Evolutionary conservation across 495 filamentous ascomycete species (phyloP), one percentile per base, ranked within the genome.

Genomic region (Parachaetomium inaequale): DNA sequence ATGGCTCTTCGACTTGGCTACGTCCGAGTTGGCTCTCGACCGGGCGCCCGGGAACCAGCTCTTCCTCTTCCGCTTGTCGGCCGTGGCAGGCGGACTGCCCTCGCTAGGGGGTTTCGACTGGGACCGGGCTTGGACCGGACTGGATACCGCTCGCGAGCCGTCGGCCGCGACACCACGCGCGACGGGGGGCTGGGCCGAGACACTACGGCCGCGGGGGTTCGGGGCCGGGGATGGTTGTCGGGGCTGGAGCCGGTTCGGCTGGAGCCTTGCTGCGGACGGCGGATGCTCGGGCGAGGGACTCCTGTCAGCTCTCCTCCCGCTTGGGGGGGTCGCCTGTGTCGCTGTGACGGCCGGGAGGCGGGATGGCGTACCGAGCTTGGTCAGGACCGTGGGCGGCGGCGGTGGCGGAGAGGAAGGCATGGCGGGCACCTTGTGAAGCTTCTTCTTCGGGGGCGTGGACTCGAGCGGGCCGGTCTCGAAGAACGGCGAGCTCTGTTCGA

Each of bases 31-130:
- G 7, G 78, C 76, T 57, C 78, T 70, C 4, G 79, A 81, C 36
- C 78, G 66, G 11, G 66, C 73, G 23, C 77, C 77, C 0, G 76
- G 75, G 5, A 82, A 71, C 78, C 76, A 80, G 55, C 74, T 80
- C 65, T 62, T 75, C 50, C 75, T 70, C 50, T 73, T 74, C 14
- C 64, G 63, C 54, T 73, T 73, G 15, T 59, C 55, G 8, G 70
- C 69, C 3, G 45, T 61, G 61, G 11, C 68, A 61, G 38, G 56
- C 2, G 74, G 72, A 42, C 72, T 74, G 36, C 70, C 72, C 61
- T 76, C 72, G 57, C 72, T 75, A 7, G 64, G 65, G 21, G 49
- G 23, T 17, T 40, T 62, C 6, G 66, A 66, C 38, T 21, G 55
- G 23, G 54, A 58, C 21, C 25, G 54, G 10, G 21, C 36, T 19